A percentile compares a stretch with the other conserved stretches of the same genome.
Evolutionary conservation across 1,139 yeast genomes (phyloP).

Genomic region (Lodderomyces parapsilosis): DNA sequence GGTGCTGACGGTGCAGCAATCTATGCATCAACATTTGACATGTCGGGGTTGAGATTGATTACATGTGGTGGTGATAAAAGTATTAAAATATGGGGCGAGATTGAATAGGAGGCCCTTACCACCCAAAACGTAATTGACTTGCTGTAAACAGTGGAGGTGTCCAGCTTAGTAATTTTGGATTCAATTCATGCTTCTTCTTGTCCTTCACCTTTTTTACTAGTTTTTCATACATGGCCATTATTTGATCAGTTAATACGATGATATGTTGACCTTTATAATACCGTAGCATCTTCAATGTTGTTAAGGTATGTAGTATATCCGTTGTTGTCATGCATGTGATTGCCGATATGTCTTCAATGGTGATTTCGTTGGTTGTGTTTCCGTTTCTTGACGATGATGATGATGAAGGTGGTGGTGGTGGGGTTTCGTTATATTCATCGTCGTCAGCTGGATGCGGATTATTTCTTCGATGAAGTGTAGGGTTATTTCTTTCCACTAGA

Average conservation of each 20-base stretch:
- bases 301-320: slow-evolving; percentile 89
- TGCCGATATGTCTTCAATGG: slow-evolving; percentile 88
- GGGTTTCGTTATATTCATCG: slow-evolving; percentile 23
- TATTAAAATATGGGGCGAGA: slow-evolving; percentile 79
- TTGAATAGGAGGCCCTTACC: slow-evolving; percentile 47
- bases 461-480: slow-evolving; percentile 38
- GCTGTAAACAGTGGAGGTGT: slow-evolving; percentile 97
- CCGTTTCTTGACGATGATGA: slow-evolving; percentile 12
- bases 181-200: slow-evolving; percentile 76
- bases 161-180: slow-evolving; percentile 76
- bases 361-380: slow-evolving; percentile 54
- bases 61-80: slow-evolving; percentile 92
- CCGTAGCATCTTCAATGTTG: slow-evolving; percentile 83
- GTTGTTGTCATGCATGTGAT: slow-evolving; percentile 94
- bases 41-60: slow-evolving; percentile 74
- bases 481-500: slow-evolving; percentile 60
- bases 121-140: slow-evolving; percentile 91
- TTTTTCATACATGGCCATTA: slow-evolving; percentile 73
- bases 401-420: slow-evolving; percentile 22
- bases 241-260: slow-evolving; percentile 84
- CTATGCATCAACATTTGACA: slow-evolving; percentile 71
- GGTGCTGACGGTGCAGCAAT: slow-evolving; percentile 68
- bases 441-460: slow-evolving; percentile 25
- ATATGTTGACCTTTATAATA: slow-evolving; percentile 97
- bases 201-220: slow-evolving; percentile 52